phyloP scores from a whole-genome alignment of 2,329 filamentous ascomycete species.

The Incumbomyces lentus region DNA sequence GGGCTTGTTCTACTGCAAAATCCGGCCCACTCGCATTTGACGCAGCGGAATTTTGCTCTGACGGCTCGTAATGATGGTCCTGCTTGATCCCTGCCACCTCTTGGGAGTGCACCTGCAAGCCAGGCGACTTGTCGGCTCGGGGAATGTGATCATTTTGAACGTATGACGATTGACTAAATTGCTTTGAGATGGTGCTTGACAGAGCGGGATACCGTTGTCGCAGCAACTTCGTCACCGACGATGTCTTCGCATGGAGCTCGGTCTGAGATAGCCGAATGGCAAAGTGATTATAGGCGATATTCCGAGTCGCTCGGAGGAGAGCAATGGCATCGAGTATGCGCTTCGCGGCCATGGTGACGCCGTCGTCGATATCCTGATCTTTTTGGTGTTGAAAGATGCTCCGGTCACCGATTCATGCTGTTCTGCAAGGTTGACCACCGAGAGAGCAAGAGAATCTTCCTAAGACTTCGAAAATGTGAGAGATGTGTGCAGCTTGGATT shows the following conservation, averaged over 20 bases:
- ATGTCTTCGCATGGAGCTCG: conserved; percentile 54
- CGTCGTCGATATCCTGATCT: background rate
- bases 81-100: conserved; percentile 34
- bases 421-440: too few species aligned
- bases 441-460: too few species aligned
- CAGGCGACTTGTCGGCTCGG: conserved; percentile 28
- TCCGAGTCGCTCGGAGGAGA: conserved; percentile 58
- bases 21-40: conserved; percentile 30
- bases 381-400: background rate
- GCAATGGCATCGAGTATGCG: conserved; percentile 61
- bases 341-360: conserved; percentile 43
- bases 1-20: conserved; percentile 37
- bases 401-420: too few species aligned
- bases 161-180: conserved; percentile 5
- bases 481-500: too few species aligned
- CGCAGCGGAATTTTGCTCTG: conserved; percentile 30
- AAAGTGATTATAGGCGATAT: conserved; percentile 54
- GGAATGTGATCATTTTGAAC: background rate
- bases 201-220: conserved; percentile 33
- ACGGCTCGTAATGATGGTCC: conserved; percentile 41
- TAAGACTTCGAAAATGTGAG: too few species aligned
- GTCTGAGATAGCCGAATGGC: conserved; percentile 50
- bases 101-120: background rate
- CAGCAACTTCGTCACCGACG: conserved; percentile 52
- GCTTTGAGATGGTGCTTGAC: conserved; percentile 10